These are phyloP conservation scores for Xylaria sp. DNA, from an alignment of 2,329 filamentous ascomycete species.

Conservation along the genomic window DNA sequence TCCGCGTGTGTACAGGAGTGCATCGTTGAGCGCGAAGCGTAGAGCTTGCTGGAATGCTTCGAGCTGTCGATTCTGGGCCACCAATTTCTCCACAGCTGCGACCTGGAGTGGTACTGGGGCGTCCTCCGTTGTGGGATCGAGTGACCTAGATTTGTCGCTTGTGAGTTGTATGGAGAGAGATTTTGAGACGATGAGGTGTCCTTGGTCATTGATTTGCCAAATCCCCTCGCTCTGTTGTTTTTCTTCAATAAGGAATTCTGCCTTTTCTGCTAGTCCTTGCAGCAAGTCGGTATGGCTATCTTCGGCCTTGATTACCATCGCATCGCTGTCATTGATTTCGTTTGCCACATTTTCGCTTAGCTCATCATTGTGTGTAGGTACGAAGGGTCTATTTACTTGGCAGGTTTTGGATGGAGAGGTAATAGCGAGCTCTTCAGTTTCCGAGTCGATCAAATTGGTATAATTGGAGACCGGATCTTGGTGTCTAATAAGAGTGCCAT, in stretches of 20 bases:
- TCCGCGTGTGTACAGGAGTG: neutral
- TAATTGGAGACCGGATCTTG: neutral
- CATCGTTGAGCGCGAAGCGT: neutral
- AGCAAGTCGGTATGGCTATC: neutral
- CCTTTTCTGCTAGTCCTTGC: neutral
- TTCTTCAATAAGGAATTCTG: neutral
- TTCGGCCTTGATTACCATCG: neutral
- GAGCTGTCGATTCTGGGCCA: conserved; percentile 3
- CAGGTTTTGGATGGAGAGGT: neutral
- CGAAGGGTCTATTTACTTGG: neutral
- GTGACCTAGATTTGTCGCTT: neutral
- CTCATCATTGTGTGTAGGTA: neutral
- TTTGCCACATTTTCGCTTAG: neutral
- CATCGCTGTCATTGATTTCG: neutral
- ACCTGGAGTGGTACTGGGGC: neutral
- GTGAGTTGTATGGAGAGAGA: neutral
- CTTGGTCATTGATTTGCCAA: conserved; percentile 1
- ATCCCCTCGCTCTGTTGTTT: neutral
- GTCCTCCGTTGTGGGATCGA: neutral
- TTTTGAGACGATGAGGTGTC: neutral
- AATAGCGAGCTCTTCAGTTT: neutral
- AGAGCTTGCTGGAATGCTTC: conserved; percentile 6
- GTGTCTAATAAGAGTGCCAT: neutral
- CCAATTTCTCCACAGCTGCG: neutral
- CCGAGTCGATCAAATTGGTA: neutral